A percentile compares a stretch with the other conserved stretches of the same genome.
These are phyloP conservation scores for Kitagawia praeruptora DNA, from an alignment of 129 eudicot species.

Conservation along the genomic window DNA sequence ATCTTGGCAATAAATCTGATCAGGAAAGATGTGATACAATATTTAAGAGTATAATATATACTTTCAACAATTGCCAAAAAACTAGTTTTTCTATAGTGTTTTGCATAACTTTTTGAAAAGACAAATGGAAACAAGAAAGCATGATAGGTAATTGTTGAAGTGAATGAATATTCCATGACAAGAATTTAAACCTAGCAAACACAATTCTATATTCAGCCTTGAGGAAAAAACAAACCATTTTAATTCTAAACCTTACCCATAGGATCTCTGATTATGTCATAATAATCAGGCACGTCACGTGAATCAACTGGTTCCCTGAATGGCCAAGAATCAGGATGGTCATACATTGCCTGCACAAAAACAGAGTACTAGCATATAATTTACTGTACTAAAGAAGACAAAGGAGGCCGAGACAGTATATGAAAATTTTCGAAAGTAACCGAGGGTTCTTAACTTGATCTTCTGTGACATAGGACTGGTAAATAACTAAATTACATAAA, in stretches of 20 bases:
- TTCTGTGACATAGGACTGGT: neutral
- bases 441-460: neutral
- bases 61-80: neutral
- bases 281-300: conserved; percentile 92
- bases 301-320: conserved; percentile 96
- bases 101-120: too few relatives aligned
- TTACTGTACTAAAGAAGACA: neutral
- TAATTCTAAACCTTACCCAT: conserved; percentile 48
- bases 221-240: neutral
- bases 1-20: neutral
- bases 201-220: neutral
- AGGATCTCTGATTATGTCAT: conserved; percentile 86
- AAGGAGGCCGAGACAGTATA: neutral
- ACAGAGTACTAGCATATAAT: neutral
- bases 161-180: neutral
- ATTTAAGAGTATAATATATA: neutral
- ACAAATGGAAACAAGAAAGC: neutral
- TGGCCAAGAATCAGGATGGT: conserved; percentile 94
- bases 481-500: neutral
- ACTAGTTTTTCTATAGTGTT: neutral
- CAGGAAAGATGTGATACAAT: neutral
- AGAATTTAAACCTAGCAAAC: neutral
- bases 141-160: neutral
- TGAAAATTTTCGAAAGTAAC: neutral
- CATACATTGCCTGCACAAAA: conserved; percentile 62